These are phyloP conservation scores for Podila minutissima DNA, from an alignment of 192 early-diverging fungal genomes.

Conservation along the genomic window DNA sequence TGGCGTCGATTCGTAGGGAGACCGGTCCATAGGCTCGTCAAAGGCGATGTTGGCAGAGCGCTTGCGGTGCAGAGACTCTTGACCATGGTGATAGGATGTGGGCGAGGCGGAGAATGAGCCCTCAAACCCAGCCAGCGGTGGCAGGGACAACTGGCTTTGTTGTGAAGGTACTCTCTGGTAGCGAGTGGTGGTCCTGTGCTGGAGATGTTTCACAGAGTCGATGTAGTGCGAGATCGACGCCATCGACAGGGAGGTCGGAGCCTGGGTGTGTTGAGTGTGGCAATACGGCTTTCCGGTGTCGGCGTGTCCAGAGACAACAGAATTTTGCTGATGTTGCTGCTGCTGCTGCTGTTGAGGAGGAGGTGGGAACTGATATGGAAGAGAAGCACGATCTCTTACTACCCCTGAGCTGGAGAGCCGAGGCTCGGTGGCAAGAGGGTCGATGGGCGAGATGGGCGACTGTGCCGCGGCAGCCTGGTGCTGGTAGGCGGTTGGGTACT, in stretches of 20 bases:
- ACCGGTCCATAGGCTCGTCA: conserved; percentile 24
- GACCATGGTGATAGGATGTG: neutral
- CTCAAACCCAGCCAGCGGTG: neutral
- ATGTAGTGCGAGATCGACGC: conserved; percentile 40
- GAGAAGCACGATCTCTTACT: neutral
- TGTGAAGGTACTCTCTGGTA: neutral
- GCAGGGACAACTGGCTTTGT: neutral
- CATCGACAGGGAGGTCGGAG: conserved; percentile 24
- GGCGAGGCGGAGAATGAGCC: conserved; percentile 8
- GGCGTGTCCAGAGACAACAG: neutral
- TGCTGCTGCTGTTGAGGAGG: neutral
- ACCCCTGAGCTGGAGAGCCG: neutral
- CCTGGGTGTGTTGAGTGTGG: neutral
- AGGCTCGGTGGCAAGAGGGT: conserved; percentile 2
- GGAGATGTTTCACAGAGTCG: conserved; percentile 31
- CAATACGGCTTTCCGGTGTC: neutral
- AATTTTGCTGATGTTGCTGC: neutral
- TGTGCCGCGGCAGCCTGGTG: conserved; percentile 35
- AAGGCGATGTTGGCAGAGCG: conserved; percentile 45
- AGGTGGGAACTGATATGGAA: neutral
- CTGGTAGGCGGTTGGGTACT: conserved; percentile 31
- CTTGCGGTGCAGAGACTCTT: conserved; percentile 30
- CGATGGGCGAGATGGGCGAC: conserved; percentile 33
- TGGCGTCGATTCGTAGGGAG: conserved; percentile 9
- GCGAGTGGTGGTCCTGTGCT: conserved; percentile 11